Conservation (phyloP, 306 rosid species). For the Echinosophora koreensis region DNA sequence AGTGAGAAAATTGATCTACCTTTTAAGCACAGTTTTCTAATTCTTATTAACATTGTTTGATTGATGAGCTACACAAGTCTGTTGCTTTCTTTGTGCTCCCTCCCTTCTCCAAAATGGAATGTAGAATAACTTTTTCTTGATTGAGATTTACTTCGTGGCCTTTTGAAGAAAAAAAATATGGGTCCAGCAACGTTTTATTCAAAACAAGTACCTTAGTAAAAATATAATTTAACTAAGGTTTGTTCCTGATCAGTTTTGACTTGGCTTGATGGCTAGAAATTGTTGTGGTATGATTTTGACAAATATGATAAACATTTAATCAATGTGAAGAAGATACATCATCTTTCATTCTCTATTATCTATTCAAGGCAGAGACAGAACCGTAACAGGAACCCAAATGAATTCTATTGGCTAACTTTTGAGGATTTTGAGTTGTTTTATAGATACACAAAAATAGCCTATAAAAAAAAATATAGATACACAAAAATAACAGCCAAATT, state of each 20-base stretch:
- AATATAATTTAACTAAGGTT: neutral
- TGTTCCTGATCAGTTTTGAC: slow-evolving; percentile 5
- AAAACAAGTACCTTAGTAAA: neutral
- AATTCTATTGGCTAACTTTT: neutral
- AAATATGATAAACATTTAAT: neutral
- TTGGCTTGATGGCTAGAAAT: neutral
- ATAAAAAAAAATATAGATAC: too few species aligned
- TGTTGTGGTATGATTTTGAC: slow-evolving; percentile 2
- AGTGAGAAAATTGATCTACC: slow-evolving; percentile 21
- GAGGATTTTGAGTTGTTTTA: neutral
- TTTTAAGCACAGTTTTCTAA: neutral
- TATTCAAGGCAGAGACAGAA: neutral
- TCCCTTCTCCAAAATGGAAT: neutral
- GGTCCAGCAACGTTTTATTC: too few species aligned
- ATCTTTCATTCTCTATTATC: neutral
- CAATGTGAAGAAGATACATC: neutral
- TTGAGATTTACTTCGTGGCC: neutral
- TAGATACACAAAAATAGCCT: neutral
- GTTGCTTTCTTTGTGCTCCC: neutral
- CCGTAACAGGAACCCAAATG: neutral
- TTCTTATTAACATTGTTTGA: neutral
- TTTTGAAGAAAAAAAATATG: too few species aligned
- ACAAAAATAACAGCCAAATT: neutral
- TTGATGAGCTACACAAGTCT: neutral
- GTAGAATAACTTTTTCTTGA: neutral